Evolutionary conservation across 306 rosid genomes (phyloP), one percentile per base, ranked within the genome.

Genomic region (Potentilla sterilis): DNA sequence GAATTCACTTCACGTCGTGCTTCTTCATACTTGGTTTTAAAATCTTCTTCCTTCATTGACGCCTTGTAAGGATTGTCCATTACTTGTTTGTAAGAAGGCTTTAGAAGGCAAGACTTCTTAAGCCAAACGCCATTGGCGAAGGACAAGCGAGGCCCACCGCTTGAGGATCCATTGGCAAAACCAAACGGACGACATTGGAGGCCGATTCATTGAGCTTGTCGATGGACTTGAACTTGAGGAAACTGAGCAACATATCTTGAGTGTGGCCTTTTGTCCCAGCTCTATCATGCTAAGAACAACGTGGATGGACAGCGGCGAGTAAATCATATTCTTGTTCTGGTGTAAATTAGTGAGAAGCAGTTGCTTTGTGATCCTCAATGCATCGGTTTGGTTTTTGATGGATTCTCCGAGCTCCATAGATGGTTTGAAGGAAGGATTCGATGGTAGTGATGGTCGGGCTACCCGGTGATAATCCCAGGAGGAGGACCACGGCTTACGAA

Each of bases 281-380:
- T 7, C 65, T 11, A 76, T n/a, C 24, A 76, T 6, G 37, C 79
- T 66, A 11, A 76, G 52, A 15, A 67, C 32, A 2, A 67, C 3
- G 32, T 76, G 79, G 18, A 66, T 10, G 10, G 79, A 66, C 47
- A 76, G 58, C 14, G 79, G 67, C 9, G 73, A 76, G 65, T 14
- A 52, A 16, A 76, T 28, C 22, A 66, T 11, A 52, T 76, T 76
- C 19, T n/a, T 51, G 21, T 59, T 43, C 46, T 72, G 16, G 34
- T 28, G 24, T 55, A 37, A 13, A 19, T 28, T 28, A 28, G 7
- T 40, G n/a, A 34, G n/a, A 34, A 72, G 62, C 48, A 65, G 10
- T n/a, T 41, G 66, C 37, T 72, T 40, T 11, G 67, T 38, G 48
- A 72, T 19, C 9, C 10, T 18, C 21, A 54, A 8, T 9, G 13